Base-by-base conservation (phyloP, 192 early-diverging fungal species). In the Geranomyces michiganensis region DNA sequence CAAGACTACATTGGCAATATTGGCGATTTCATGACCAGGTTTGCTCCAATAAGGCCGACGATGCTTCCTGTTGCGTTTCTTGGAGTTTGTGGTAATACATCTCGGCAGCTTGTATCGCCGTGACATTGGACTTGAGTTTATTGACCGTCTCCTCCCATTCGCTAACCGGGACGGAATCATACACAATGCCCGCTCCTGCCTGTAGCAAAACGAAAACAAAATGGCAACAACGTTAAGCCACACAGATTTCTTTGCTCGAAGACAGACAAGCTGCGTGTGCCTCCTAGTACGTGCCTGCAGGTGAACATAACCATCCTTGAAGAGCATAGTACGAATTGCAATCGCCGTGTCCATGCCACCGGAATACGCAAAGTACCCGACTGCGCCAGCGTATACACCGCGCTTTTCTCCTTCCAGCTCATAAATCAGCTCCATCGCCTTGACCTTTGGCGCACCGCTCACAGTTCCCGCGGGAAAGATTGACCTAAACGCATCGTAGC, bases 401-500 rank as follows among this genome's bases (percentile, higher is more conserved):
- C 97, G 92, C 76, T 95, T 96, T 72, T 95, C 92, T 47, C 84
- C 83, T 80, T 99, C 97, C 46, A 92, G 80, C 13, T 89, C 91
- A 65, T 90, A 88, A 75, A 99, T 97, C 46, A 99, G 81, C 79
- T 97, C 93, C 82, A 99, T 91, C 19, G 97, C 97, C 36, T 92
- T 86, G 48, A 99, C 94, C 82, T 99, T 99, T 51, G 97, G 97
- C 32, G 97, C 96, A 51, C 97, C 97, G n/a, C 91, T 92, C 26
- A 98, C 91, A 24, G 97, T 99, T 17, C 97, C 96, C 9, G 97
- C 97, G 4, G 97, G 97, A 79, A 99, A 98, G 55, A 98, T 96
- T 21, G 93, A 92, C 55, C 97, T 84, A 84, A 99, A 97, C 0
- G 96, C 96, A 77, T 98, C 96, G 79, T 90, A 97, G 24, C 87